These are phyloP conservation scores for Vitis hybrid DNA, from an alignment of 177 flowering plant genomes.

Conservation along the genomic window DNA sequence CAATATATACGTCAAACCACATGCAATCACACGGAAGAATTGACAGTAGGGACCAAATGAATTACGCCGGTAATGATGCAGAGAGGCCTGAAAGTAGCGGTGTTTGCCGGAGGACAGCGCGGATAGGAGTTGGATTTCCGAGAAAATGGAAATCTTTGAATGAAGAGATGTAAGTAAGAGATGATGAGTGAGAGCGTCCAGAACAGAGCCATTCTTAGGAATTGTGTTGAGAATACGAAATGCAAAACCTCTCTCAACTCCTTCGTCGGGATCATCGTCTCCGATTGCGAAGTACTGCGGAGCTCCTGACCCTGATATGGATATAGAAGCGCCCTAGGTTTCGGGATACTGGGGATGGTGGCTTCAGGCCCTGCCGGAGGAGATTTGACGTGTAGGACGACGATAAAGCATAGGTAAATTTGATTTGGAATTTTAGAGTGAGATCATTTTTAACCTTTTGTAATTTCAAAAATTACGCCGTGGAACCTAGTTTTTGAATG, in stretches of 20 bases:
- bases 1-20: not conserved
- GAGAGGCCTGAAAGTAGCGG: conserved; percentile 34
- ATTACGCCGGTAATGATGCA: conserved; percentile 87
- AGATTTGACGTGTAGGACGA: no score
- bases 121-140: conserved; percentile 23
- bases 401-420: no score
- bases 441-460: no score
- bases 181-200: conserved; percentile 53
- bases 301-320: no score
- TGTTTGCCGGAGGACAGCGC: conserved; percentile 24
- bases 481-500: no score
- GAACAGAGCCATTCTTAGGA: conserved; percentile 62
- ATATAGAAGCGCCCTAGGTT: no score
- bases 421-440: no score
- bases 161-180: conserved; percentile 43
- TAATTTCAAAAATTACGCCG: no score
- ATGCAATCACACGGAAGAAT: no score
- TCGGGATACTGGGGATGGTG: no score
- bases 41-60: not conserved
- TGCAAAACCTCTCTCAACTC: conserved; percentile 30
- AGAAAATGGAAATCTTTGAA: conserved; percentile 12
- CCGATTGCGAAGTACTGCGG: not conserved
- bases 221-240: conserved; percentile 40
- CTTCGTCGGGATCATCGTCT: conserved; percentile 9
- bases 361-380: no score